Evolutionary conservation across 1,139 yeast species (phyloP).

Genomic region (Geotrichum histeridarum): DNA sequence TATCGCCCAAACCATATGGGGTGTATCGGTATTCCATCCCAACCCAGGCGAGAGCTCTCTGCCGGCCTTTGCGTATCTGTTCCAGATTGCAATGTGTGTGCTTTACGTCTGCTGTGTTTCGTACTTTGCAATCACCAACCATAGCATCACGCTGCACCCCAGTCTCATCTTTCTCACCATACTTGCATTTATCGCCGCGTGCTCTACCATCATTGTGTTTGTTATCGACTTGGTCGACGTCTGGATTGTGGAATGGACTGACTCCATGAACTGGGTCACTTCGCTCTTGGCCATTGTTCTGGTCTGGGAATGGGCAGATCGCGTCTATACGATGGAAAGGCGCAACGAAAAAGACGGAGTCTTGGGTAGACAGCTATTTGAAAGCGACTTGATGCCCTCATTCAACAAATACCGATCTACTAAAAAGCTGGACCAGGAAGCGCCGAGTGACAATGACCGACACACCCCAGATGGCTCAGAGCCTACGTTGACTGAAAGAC

Average conservation of each 20-base stretch:
- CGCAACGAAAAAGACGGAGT: conserved; percentile 64
- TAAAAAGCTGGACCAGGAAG: not conserved
- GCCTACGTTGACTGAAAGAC: not conserved
- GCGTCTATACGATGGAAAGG: conserved; percentile 53
- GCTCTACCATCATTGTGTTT: conserved; percentile 58
- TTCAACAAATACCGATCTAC: not conserved
- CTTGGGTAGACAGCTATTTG: conserved; percentile 68
- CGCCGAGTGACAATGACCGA: not conserved
- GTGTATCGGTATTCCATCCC: conserved; percentile 51
- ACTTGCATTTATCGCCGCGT: conserved; percentile 52
- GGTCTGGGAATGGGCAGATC: conserved; percentile 84
- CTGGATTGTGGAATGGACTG: conserved; percentile 69
- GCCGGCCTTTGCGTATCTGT: conserved; percentile 77
- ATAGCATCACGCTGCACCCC: conserved; percentile 46
- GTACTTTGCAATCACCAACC: conserved; percentile 54
- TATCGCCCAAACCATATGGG: conserved; percentile 66
- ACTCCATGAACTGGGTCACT: conserved; percentile 64
- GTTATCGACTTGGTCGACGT: conserved; percentile 70
- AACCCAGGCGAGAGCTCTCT: conserved; percentile 50
- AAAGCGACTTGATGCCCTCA: conserved; percentile 39
- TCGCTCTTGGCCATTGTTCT: conserved; percentile 65
- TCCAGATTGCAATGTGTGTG: conserved; percentile 68
- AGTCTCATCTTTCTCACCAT: conserved; percentile 49
- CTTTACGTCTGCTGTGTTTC: conserved; percentile 65
- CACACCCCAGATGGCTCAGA: not conserved